These are phyloP conservation scores for Plectosphaerella sp. DNA, from an alignment of 2,329 filamentous ascomycete species.

Conservation along the genomic window DNA sequence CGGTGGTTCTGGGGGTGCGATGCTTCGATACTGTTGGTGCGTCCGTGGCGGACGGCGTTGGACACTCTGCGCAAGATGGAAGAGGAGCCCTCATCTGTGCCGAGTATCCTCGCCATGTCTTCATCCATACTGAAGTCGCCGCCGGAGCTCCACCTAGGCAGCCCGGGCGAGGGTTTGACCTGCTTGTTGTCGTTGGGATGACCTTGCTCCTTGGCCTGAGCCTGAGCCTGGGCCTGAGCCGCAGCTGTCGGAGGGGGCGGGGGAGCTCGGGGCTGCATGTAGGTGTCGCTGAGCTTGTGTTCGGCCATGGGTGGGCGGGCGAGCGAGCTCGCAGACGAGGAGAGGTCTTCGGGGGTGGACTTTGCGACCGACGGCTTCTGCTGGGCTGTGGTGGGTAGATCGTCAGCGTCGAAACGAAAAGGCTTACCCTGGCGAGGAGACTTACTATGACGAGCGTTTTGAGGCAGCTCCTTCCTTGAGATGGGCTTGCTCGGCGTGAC, in stretches of 20 bases:
- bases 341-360: slow-evolving; percentile 17
- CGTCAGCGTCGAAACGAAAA: slow-evolving; percentile 15
- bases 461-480: slow-evolving; percentile 60
- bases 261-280: slow-evolving; percentile 54
- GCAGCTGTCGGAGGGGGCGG: slow-evolving; percentile 43
- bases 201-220: slow-evolving; percentile 4
- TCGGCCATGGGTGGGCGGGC: slow-evolving; percentile 25
- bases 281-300: slow-evolving; percentile 44
- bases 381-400: not conserved
- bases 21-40: slow-evolving; percentile 74
- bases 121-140: slow-evolving; percentile 93
- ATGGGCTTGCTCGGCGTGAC: slow-evolving; percentile 43
- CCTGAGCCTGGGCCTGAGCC: not conserved
- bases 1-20: slow-evolving; percentile 24
- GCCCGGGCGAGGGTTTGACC: slow-evolving; percentile 55
- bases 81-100: slow-evolving; percentile 69
- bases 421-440: slow-evolving; percentile 8
- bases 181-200: slow-evolving; percentile 24
- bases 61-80: slow-evolving; percentile 86
- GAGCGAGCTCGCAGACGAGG: slow-evolving; percentile 8
- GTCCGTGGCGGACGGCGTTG: slow-evolving; percentile 88
- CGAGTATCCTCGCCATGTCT: slow-evolving; percentile 86
- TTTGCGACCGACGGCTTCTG: slow-evolving; percentile 16
- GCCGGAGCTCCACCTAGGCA: slow-evolving; percentile 71
- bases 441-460: slow-evolving; percentile 39